These are phyloP conservation scores for Gossypium armourianum DNA, from an alignment of 441 rosid species.

Conservation along the genomic window DNA sequence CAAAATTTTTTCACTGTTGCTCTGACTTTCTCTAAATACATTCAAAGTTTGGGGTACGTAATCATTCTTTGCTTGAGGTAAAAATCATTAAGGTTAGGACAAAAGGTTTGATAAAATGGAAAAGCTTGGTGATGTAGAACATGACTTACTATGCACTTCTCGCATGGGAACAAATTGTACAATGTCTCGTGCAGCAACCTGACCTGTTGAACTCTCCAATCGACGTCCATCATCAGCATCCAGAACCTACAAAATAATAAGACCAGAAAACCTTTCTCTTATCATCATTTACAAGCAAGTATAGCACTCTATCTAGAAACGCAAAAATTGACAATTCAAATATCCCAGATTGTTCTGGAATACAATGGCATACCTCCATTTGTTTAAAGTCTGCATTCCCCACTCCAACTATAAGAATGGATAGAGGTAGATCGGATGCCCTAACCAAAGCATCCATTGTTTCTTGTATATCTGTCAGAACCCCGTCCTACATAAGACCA, in stretches of 20 bases:
- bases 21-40: too few relatives aligned
- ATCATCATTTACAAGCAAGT: background rate
- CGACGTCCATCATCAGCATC: slow-evolving; percentile 65
- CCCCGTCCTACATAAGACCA: slow-evolving; percentile 49
- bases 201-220: slow-evolving; percentile 59
- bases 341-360: background rate
- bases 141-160: slow-evolving; percentile 51
- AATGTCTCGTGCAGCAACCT: slow-evolving; percentile 67
- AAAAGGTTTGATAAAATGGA: background rate
- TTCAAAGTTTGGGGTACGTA: too few relatives aligned
- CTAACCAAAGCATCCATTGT: slow-evolving; percentile 53
- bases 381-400: slow-evolving; percentile 54
- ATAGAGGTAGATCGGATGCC: slow-evolving; percentile 68
- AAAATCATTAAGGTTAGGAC: background rate
- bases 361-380: slow-evolving; percentile 52
- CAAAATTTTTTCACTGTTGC: too few relatives aligned
- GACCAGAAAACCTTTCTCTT: background rate
- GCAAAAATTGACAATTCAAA: background rate
- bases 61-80: background rate
- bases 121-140: background rate
- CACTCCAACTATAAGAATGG: slow-evolving; percentile 58
- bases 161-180: slow-evolving; percentile 73
- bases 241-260: slow-evolving; percentile 33
- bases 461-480: slow-evolving; percentile 51
- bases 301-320: background rate